phyloP scores from a whole-genome alignment of 192 early-diverging fungal species.

The Cladochytrium replicatum region DNA sequence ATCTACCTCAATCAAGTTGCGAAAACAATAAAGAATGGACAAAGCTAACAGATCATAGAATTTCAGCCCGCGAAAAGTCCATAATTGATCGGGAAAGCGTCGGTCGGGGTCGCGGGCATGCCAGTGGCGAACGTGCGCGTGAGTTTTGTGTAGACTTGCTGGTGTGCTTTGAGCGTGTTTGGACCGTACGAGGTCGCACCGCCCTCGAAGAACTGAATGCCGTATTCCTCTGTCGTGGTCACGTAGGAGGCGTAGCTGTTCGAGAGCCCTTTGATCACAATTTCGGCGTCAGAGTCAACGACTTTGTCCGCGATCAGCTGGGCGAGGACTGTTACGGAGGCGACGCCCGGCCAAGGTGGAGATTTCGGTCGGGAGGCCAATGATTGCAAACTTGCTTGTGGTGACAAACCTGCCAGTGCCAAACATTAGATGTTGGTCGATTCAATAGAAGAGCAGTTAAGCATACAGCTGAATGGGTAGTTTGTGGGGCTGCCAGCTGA shows the following conservation, averaged over 20 bases:
- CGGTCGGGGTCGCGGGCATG: background rate
- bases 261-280: conserved; percentile 42
- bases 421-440: too few species aligned
- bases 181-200: conserved; percentile 50
- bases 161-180: conserved; percentile 43
- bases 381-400: conserved; percentile 33
- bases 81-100: too few species aligned
- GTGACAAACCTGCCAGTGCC: too few species aligned
- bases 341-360: conserved; percentile 55
- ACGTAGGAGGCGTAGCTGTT: conserved; percentile 47
- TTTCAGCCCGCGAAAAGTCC: too few species aligned
- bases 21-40: too few species aligned
- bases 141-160: conserved; percentile 36
- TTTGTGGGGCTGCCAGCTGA: conserved; percentile 37
- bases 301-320: conserved; percentile 24
- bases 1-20: too few species aligned
- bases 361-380: conserved; percentile 48
- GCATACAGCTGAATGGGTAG: conserved; percentile 44
- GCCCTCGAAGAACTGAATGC: conserved; percentile 51
- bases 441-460: too few species aligned
- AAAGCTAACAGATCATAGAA: too few species aligned
- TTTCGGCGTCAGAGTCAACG: conserved; percentile 25
- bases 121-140: conserved; percentile 26
- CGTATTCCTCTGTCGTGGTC: conserved; percentile 50
- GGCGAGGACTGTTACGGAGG: conserved; percentile 19